Conservation (phyloP, 2,329 filamentous ascomycete genomes). For the Scedosporium boydii region DNA sequence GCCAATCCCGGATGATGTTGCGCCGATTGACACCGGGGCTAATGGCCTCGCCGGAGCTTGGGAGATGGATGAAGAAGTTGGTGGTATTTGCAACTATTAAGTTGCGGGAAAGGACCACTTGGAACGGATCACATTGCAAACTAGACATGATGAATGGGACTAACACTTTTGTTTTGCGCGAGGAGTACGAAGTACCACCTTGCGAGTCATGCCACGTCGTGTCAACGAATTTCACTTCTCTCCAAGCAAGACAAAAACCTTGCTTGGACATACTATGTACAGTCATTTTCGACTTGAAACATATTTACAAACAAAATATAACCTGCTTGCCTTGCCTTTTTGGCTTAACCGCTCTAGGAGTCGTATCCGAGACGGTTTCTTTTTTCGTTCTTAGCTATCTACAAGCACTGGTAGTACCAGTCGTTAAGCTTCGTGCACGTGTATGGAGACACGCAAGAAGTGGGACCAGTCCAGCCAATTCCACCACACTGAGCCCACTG, state of each 20-base stretch:
- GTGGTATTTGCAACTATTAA: slow-evolving; percentile 49
- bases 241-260: background rate
- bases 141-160: no score
- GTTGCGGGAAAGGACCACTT: background rate
- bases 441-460: slow-evolving; percentile 11
- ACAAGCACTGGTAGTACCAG: slow-evolving; percentile 15
- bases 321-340: background rate
- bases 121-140: background rate
- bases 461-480: slow-evolving; percentile 10
- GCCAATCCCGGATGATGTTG: slow-evolving; percentile 11
- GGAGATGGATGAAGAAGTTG: slow-evolving; percentile 77
- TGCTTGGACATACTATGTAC: background rate
- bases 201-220: background rate
- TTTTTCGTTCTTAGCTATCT: background rate
- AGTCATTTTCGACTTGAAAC: background rate
- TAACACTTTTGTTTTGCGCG: background rate
- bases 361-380: no score
- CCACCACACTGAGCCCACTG: slow-evolving; percentile 16
- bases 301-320: background rate
- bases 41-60: slow-evolving; percentile 72
- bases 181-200: background rate
- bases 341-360: background rate
- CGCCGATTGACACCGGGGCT: slow-evolving; percentile 37
- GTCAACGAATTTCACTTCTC: background rate
- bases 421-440: slow-evolving; percentile 11